A percentile compares a stretch with the other conserved stretches of the same genome.
Evolutionary conservation across 495 filamentous ascomycete genomes (phyloP).

Genomic region (Annulohypoxylon maeteangense): DNA sequence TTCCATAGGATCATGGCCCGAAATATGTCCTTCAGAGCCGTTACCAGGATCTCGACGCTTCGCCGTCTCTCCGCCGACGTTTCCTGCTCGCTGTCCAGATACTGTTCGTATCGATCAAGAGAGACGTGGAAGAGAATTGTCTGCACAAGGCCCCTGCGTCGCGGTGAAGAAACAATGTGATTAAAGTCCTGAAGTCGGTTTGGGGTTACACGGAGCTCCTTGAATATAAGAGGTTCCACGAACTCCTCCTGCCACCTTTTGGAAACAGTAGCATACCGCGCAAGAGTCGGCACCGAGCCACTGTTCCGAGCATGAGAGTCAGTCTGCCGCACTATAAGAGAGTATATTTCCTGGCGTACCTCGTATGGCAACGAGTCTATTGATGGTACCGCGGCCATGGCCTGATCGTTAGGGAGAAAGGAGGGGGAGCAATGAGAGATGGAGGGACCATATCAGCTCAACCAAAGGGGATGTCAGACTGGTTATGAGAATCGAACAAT

Average conservation of each 20-base stretch:
- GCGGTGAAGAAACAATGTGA: conserved; percentile 26
- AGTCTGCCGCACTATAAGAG: conserved; percentile 33
- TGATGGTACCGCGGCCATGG: conserved; percentile 28
- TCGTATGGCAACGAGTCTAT: conserved; percentile 42
- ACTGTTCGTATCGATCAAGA: conserved; percentile 30
- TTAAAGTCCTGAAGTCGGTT: conserved; percentile 31
- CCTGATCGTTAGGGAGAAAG: not conserved
- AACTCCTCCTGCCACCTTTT: conserved; percentile 40
- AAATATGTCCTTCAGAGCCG: conserved; percentile 26
- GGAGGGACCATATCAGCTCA: not conserved
- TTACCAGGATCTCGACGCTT: conserved; percentile 29
- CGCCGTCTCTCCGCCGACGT: conserved; percentile 29
- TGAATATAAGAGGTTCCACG: conserved; percentile 33
- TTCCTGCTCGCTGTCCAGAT: conserved; percentile 28
- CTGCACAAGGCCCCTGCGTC: conserved; percentile 35
- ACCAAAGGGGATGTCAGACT: not conserved
- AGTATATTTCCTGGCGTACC: conserved; percentile 40
- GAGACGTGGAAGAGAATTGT: conserved; percentile 36
- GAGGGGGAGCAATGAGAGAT: not conserved
- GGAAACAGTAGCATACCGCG: conserved; percentile 33
- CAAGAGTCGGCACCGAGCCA: conserved; percentile 3
- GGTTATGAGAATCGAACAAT: not conserved
- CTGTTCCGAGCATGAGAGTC: conserved; percentile 14
- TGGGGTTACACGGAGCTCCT: conserved; percentile 28
- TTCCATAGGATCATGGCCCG: conserved; percentile 27